phyloP scores from a whole-genome alignment of 371 early-diverging fungal genomes.

The Zancudomyces culisetae region DNA sequence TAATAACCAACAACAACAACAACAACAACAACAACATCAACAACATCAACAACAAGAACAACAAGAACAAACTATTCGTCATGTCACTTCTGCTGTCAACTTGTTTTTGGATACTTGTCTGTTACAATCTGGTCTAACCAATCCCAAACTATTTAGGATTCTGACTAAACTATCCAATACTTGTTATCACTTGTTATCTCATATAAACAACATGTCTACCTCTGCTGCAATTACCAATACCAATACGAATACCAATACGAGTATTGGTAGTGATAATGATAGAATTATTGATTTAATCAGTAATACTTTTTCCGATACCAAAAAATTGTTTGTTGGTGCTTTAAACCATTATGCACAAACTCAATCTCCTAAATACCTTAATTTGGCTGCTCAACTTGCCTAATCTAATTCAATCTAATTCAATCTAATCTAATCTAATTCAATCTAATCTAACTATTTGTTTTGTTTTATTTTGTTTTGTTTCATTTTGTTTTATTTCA shows the following conservation, averaged over 20 bases:
- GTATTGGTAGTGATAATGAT: neutral
- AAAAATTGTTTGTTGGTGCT: slow-evolving; percentile 48
- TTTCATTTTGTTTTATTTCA: neutral
- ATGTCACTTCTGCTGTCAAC: slow-evolving; percentile 48
- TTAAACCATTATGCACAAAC: slow-evolving; percentile 55
- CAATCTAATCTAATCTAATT: neutral
- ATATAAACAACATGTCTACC: slow-evolving; percentile 25
- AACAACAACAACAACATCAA: no score
- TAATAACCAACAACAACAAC: no score
- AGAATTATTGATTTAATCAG: neutral
- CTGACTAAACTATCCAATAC: slow-evolving; percentile 44
- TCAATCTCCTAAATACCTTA: slow-evolving; percentile 48
- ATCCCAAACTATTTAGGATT: slow-evolving; percentile 55
- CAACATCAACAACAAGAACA: no score
- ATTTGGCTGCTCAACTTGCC: slow-evolving; percentile 57
- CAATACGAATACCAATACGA: no score
- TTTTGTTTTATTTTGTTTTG: neutral
- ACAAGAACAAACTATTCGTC: slow-evolving; percentile 34
- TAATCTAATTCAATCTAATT: slow-evolving; percentile 7
- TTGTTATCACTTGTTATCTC: slow-evolving; percentile 40
- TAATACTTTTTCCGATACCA: slow-evolving; percentile 30
- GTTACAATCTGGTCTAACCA: slow-evolving; percentile 77
- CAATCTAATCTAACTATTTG: neutral
- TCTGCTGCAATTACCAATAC: neutral
- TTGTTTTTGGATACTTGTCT: slow-evolving; percentile 73